Evolutionary conservation across 2,329 filamentous ascomycete species (phyloP), one percentile per base, ranked within the genome.

Genomic region (Immersiporthe knoxdaviesiana): DNA sequence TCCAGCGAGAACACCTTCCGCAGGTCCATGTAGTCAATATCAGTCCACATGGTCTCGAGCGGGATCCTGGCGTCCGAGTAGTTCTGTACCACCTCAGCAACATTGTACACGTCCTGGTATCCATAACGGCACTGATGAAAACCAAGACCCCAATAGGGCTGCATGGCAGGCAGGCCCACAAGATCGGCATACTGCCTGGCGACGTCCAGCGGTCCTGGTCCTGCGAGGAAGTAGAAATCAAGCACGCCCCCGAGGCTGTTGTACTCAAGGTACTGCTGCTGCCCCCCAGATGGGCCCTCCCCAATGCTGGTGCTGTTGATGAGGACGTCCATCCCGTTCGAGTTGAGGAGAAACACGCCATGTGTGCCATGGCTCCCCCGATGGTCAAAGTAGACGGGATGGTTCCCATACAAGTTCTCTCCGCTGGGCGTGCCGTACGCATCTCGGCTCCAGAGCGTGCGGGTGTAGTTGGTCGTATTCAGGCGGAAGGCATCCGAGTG

Each of bases 261-360:
- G 80, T 94, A 96, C 78, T 94, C 91, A 6, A 96, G 84, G 69
- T 90, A 93, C 76, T 94, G 89, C 8, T n/a, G n/a, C n/a, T n/a
- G n/a, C n/a, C n/a, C n/a, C n/a, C 86, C 83, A 10, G 84, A 82
- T 32, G 83, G 78, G 5, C 82, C 79, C 32, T 83, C 78, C 6
- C 82, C 79, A 1, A 86, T 87, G 72, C 88, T 86, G 76, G 86
- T 87, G 72, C 88, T 86, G 76, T 93, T 86, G 77, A 94, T 89
- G 73, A 90, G 90, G 77, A 94, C 84, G 70, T 94, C 91, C 89
- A 94, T 94, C 44, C 88, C 91, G 74, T 92, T 91, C 16, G 88
- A 90, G 78, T 92, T 93, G 72, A 91, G 79, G 32, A 93, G 81
- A 76, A 92, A 90, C 3, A 92, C 91, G 24, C 90, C 84, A 81